Evolutionary conservation across 176 grass and related monocot species (phyloP).

Genomic region (Poa pratensis): DNA sequence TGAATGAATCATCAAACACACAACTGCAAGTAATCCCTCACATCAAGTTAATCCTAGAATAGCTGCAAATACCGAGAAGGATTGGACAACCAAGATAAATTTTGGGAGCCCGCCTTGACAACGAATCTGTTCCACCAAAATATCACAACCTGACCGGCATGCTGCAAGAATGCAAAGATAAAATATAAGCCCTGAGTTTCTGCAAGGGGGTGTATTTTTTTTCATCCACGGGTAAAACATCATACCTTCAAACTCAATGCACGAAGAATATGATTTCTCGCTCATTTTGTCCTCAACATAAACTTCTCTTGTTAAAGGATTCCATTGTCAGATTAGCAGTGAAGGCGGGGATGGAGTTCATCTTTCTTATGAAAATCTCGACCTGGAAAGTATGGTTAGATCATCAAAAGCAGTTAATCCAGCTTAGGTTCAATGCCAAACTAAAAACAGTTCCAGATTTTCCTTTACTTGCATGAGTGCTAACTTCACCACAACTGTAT

Average conservation of each 20-base stretch:
- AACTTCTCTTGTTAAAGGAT: conserved; percentile 90
- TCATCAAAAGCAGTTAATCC: conserved; percentile 7
- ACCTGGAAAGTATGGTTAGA: conserved; percentile 61
- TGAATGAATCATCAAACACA: neutral
- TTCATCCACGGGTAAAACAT: neutral
- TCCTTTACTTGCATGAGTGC: neutral
- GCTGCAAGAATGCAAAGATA: neutral
- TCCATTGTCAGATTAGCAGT: conserved; percentile 96
- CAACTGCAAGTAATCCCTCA: neutral
- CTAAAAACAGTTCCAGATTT: neutral
- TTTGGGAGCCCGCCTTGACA: neutral
- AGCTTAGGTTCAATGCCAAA: neutral
- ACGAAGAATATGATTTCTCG: neutral
- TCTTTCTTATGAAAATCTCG: conserved; percentile 85
- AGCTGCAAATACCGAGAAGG: neutral
- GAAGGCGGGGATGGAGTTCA: conserved; percentile 91
- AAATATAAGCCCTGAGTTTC: neutral
- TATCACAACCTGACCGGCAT: neutral
- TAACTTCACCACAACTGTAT: conserved; percentile 4
- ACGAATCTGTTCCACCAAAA: neutral
- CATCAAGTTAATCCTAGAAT: neutral
- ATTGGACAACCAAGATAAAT: neutral
- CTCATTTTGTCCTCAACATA: conserved; percentile 51
- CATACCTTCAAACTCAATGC: conserved; percentile 15
- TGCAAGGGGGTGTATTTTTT: neutral